Conservation (phyloP, 1,284 basidiomycete genomes). For the Trichosporon sp. region DNA sequence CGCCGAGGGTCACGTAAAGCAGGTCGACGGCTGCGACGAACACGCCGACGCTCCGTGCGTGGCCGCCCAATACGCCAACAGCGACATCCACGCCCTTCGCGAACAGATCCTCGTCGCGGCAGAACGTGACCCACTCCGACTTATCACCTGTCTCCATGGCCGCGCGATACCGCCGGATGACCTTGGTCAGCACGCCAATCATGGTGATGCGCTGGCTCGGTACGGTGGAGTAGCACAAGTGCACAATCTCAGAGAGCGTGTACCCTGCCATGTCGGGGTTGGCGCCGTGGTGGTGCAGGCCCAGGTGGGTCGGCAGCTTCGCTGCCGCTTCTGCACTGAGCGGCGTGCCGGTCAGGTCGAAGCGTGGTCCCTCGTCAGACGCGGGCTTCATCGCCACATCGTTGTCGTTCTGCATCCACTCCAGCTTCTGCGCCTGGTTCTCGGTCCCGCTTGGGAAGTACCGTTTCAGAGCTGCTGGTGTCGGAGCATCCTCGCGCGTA, state of each 20-base stretch:
- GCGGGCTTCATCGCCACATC: conserved; percentile 44
- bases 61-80: conserved; percentile 21
- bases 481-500: conserved; percentile 56
- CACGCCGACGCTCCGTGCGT: conserved; percentile 35
- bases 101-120: conserved; percentile 23
- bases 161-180: conserved; percentile 55
- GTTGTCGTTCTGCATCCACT: conserved; percentile 61
- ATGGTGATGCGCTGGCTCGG: conserved; percentile 81
- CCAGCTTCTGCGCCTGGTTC: conserved; percentile 65
- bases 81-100: conserved; percentile 27
- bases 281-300: conserved; percentile 79
- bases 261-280: conserved; percentile 84
- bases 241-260: conserved; percentile 81
- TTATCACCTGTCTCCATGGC: conserved; percentile 23
- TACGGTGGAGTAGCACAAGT: conserved; percentile 78
- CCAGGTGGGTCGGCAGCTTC: conserved; percentile 72
- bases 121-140: conserved; percentile 26
- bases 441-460: conserved; percentile 74
- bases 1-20: conserved; percentile 40
- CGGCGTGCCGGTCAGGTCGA: conserved; percentile 71
- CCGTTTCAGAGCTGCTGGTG: conserved; percentile 76
- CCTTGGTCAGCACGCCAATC: conserved; percentile 70
- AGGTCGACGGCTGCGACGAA: conserved; percentile 45
- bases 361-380: conserved; percentile 56
- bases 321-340: conserved; percentile 60